Base-by-base conservation (phyloP, 2,329 filamentous ascomycete species). In the Exophiala aquamarina region DNA sequence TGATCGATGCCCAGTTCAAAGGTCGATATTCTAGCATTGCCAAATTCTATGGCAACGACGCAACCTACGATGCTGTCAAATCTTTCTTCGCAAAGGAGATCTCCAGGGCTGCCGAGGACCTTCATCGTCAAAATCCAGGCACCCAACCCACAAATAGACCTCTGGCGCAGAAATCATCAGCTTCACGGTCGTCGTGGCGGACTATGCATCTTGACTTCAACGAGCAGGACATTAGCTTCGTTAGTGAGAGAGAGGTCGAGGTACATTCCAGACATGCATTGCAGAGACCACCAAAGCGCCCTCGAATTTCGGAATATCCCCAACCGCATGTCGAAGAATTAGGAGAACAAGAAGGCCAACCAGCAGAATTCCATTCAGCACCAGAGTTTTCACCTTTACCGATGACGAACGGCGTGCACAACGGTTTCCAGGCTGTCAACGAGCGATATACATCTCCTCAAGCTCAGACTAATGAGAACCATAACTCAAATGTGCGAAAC, bases 11-110 rank as follows among this genome's bases (percentile, higher is more conserved):
- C 3, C 31, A 55, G 52, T 55, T 55, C 38, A 49, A 47, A 45
- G 44, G 45, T 17, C 41, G 49, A 35, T 55, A 52, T 41, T 18
- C 10, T 3, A 41, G 44, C 2, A 55, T 55, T 20, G 52, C 52
- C n/a, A 44, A 38, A 14, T 47, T 37, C 32, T 55, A 37, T 35
- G 52, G 49, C 7, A 39, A 42, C 10, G 52, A 52, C 14, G 52
- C 45, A 6, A 46, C 49, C 3, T 41, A 44, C 21, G 45, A 47
- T 18, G 32, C 49, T 10, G 47, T 55, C 35, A 51, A 52, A n/a
- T 41, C 44, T 10, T 51, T 55, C 20, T 51, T 55, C 32, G 43
- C 41, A 13, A 55, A 52, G 21, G 48, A 55, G 17, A 31, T 55
- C n/a, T 36, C 48, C 3, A 43, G 31, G 31, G 39, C 38, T n/a